Percentiles rank a stretch among this genome's conserved stretches.
Conservation (phyloP, 495 filamentous ascomycete species). For the Daldinia bambusicola region DNA sequence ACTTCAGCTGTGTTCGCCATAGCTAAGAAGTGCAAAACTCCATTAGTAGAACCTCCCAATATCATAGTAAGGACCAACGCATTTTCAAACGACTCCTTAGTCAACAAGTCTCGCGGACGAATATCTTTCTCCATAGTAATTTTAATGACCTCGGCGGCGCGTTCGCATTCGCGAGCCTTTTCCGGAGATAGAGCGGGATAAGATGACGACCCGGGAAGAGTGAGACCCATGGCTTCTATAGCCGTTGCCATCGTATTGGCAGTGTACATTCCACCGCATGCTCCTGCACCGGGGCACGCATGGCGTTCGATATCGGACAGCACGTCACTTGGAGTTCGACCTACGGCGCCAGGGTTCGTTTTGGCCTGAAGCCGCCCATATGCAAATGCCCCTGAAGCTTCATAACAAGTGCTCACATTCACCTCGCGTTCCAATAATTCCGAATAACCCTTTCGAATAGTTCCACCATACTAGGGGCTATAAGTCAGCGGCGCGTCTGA, state of each 20-base stretch:
- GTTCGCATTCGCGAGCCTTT: conserved; percentile 91
- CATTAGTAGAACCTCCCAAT: conserved; percentile 90
- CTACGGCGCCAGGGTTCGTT: conserved; percentile 47
- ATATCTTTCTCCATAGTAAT: conserved; percentile 88
- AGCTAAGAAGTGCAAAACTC: conserved; percentile 92
- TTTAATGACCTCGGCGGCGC: conserved; percentile 86
- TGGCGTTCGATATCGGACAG: conserved; percentile 87
- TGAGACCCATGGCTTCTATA: conserved; percentile 94
- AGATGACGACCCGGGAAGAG: conserved; percentile 88
- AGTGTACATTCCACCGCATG: conserved; percentile 97
- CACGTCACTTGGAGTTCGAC: conserved; percentile 74
- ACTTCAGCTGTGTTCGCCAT: conserved; percentile 93
- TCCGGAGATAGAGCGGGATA: conserved; percentile 88
- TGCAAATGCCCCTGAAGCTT: conserved; percentile 86
- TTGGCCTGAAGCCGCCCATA: conserved; percentile 72
- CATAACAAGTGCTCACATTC: conserved; percentile 92
- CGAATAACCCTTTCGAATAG: conserved; percentile 87
- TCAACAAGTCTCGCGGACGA: conserved; percentile 83
- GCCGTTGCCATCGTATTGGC: conserved; percentile 98
- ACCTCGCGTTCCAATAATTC: conserved; percentile 79
- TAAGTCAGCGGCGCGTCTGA: neutral
- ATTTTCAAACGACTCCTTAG: conserved; percentile 88
- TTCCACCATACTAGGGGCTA: conserved; percentile 75
- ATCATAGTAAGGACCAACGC: conserved; percentile 94
- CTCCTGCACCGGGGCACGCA: conserved; percentile 89